Evolutionary conservation across 2,329 filamentous ascomycete species (phyloP).

Genomic region (Aspergillus ochraceoroseus): DNA sequence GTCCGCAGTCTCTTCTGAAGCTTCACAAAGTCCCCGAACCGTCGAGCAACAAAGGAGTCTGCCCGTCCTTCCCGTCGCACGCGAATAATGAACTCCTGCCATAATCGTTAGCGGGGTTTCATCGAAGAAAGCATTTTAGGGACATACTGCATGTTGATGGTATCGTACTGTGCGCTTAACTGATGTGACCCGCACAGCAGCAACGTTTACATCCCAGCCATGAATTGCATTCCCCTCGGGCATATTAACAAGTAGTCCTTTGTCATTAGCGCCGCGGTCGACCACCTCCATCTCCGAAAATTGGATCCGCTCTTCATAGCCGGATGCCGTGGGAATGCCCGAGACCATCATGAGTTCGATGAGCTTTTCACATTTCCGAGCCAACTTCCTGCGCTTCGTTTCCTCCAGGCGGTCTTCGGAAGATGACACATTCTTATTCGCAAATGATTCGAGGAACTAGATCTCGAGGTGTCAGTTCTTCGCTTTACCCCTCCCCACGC

Average conservation of each 20-base stretch:
- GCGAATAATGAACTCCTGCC: slow-evolving; percentile 88
- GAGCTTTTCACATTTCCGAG: slow-evolving; percentile 87
- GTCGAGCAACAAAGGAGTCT: slow-evolving; percentile 73
- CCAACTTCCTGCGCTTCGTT: slow-evolving; percentile 88
- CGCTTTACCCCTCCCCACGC: not conserved
- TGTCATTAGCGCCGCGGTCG: slow-evolving; percentile 85
- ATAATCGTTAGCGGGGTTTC: slow-evolving; percentile 6
- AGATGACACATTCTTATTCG: slow-evolving; percentile 92
- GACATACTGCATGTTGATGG: slow-evolving; percentile 79
- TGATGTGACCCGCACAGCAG: slow-evolving; percentile 73
- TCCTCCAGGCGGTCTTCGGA: slow-evolving; percentile 94
- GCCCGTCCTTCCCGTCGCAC: slow-evolving; percentile 71
- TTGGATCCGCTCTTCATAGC: slow-evolving; percentile 93
- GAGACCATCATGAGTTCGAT: slow-evolving; percentile 99
- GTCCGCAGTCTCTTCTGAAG: slow-evolving; percentile 73
- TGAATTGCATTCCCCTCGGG: slow-evolving; percentile 91
- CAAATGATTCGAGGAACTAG: slow-evolving; percentile 94
- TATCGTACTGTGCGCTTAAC: slow-evolving; percentile 82
- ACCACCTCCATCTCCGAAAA: slow-evolving; percentile 97
- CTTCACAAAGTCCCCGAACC: slow-evolving; percentile 81
- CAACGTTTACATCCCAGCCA: slow-evolving; percentile 95
- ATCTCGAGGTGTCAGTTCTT: slow-evolving; percentile 7
- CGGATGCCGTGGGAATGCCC: slow-evolving; percentile 88
- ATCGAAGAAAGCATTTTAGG: not conserved
- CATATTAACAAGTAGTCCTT: slow-evolving; percentile 76